Evolutionary conservation across 257 asterid species (phyloP).

Genomic region (Handroanthus guayacan): DNA sequence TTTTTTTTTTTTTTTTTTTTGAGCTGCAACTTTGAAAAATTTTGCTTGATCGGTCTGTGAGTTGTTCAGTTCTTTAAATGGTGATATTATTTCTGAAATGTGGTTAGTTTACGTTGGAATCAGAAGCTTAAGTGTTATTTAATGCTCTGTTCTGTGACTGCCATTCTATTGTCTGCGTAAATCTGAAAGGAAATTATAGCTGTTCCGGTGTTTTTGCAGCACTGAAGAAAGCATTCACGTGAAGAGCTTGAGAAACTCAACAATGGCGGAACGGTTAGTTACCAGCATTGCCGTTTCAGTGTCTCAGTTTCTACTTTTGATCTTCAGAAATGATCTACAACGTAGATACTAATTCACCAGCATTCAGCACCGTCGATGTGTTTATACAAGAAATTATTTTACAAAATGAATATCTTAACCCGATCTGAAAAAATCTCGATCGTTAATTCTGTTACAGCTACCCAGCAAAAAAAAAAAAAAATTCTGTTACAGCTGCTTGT

Average conservation of each 20-base stretch:
- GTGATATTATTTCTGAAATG: background rate
- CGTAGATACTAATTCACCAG: slow-evolving; percentile 31
- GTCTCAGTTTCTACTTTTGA: background rate
- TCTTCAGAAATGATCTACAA: slow-evolving; percentile 32
- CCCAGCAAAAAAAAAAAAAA: no score
- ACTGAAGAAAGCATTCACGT: slow-evolving; percentile 40
- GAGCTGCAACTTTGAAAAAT: background rate
- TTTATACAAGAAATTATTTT: background rate
- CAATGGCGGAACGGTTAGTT: slow-evolving; percentile 61
- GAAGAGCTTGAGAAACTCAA: slow-evolving; percentile 55
- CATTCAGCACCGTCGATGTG: slow-evolving; percentile 28
- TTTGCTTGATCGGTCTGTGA: background rate
- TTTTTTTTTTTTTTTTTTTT: background rate
- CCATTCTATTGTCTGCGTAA: background rate
- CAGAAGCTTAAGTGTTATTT: background rate
- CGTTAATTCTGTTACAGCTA: slow-evolving; percentile 9
- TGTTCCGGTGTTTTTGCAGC: slow-evolving; percentile 32
- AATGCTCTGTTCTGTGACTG: slow-evolving; percentile 16
- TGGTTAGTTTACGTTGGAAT: background rate
- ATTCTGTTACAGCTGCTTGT: slow-evolving; percentile 15
- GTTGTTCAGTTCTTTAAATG: background rate
- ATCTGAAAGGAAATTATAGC: background rate
- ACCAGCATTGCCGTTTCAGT: slow-evolving; percentile 16
- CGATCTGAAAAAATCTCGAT: slow-evolving; percentile 39
- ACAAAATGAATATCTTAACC: slow-evolving; percentile 9